These are phyloP conservation scores for Trichothecium sympodiale DNA, from an alignment of 2,329 filamentous ascomycete genomes.

Conservation along the genomic window DNA sequence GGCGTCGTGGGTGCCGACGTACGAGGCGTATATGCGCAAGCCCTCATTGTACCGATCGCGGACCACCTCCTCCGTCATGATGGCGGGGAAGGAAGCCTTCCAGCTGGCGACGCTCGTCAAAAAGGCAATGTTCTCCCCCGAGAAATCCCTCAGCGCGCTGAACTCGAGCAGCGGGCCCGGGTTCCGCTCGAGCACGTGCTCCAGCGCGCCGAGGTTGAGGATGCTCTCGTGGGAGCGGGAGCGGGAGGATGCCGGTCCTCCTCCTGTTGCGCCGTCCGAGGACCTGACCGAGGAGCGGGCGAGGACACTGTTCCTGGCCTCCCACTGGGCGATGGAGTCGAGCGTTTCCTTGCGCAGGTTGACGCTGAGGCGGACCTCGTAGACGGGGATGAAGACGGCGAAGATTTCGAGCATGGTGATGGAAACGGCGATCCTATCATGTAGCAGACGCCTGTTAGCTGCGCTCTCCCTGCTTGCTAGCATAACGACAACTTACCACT, in stretches of 20 bases:
- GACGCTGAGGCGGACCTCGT: slow-evolving; percentile 38
- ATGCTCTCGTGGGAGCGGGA: slow-evolving; percentile 29
- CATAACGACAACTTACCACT: slow-evolving; percentile 54
- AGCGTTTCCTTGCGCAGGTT: slow-evolving; percentile 35
- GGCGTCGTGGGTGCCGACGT: slow-evolving; percentile 47
- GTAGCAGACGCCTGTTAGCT: neutral
- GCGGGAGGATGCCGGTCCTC: slow-evolving; percentile 19
- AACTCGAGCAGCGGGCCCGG: slow-evolving; percentile 48
- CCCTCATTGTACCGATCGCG: slow-evolving; percentile 45
- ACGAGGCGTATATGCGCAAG: slow-evolving; percentile 48
- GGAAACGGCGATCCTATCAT: slow-evolving; percentile 44
- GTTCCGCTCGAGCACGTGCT: slow-evolving; percentile 45
- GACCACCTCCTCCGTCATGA: slow-evolving; percentile 15
- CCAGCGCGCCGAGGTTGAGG: slow-evolving; percentile 48
- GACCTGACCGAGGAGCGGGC: slow-evolving; percentile 18
- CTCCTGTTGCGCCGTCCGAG: slow-evolving; percentile 10
- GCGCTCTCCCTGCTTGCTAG: too few relatives aligned
- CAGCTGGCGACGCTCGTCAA: slow-evolving; percentile 45
- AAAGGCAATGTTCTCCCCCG: slow-evolving; percentile 59
- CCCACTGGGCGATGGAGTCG: slow-evolving; percentile 37
- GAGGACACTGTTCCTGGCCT: slow-evolving; percentile 25
- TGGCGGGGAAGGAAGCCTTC: slow-evolving; percentile 22
- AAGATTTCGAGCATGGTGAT: slow-evolving; percentile 53
- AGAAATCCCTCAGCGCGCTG: slow-evolving; percentile 52
- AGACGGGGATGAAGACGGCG: slow-evolving; percentile 52